Percentiles rank a stretch among this genome's conserved stretches.
Conservation (phyloP, 192 early-diverging fungal species). For the Funneliformis mosseae region DNA sequence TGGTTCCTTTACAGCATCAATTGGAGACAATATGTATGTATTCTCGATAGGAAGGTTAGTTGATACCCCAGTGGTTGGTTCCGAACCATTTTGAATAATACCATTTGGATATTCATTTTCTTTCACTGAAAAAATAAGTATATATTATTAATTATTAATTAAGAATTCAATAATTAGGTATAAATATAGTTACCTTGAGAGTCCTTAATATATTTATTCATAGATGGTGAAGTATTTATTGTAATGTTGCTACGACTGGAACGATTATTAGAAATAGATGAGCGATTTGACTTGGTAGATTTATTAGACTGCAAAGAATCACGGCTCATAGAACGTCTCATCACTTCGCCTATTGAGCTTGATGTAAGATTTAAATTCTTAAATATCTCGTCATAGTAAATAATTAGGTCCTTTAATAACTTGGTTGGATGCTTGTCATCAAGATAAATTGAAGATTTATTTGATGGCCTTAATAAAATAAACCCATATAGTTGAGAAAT, state of each 20-base stretch:
- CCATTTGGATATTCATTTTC: background rate
- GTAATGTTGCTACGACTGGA: background rate
- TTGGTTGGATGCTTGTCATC: slow-evolving; percentile 47
- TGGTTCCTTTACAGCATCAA: background rate
- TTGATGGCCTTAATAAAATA: slow-evolving; percentile 48
- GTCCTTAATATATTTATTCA: background rate
- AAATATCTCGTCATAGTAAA: slow-evolving; percentile 22
- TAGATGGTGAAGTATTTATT: background rate
- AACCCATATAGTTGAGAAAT: slow-evolving; percentile 53
- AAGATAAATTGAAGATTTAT: slow-evolving; percentile 45
- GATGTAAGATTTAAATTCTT: background rate
- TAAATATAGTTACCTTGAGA: background rate
- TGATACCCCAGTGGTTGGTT: background rate
- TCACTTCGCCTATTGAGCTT: slow-evolving; percentile 1
- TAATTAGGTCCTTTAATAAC: slow-evolving; percentile 43
- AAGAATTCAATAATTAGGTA: background rate
- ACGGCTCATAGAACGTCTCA: slow-evolving; percentile 9
- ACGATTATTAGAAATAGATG: background rate
- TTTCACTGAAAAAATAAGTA: background rate
- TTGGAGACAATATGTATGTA: background rate
- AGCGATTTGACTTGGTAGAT: background rate
- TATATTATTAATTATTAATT: background rate
- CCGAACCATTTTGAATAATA: background rate
- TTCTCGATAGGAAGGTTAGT: background rate
- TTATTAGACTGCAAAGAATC: slow-evolving; percentile 9